Conservation (phyloP, 441 rosid species). For the Corymbia calophylla region DNA sequence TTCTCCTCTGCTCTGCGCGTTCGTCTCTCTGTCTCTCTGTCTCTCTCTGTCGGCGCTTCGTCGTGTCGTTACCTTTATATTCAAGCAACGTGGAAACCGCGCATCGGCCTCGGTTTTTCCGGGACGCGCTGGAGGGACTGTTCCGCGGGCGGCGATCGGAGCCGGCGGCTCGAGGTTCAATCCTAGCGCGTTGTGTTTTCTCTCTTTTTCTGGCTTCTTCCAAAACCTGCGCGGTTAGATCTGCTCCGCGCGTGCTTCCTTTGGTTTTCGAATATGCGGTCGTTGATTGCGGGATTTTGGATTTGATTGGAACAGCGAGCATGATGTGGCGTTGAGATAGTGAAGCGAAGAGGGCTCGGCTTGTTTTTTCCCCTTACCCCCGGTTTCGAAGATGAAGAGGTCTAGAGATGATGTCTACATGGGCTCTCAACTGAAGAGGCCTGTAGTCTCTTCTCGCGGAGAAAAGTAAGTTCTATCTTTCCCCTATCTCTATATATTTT, state of each 20-base stretch:
- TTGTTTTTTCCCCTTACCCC: not conserved
- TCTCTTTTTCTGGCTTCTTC: not conserved
- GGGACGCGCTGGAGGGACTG: constrained; percentile 9
- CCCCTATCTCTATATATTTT: not conserved
- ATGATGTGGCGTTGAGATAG: constrained; percentile 32
- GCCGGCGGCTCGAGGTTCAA: not conserved
- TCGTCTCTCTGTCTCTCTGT: too few species aligned
- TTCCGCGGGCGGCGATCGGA: constrained; percentile 1
- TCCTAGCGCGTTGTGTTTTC: not conserved
- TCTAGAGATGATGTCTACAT: constrained; percentile 62
- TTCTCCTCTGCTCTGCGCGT: not conserved
- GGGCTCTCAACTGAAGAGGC: constrained; percentile 54
- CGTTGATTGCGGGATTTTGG: constrained; percentile 13
- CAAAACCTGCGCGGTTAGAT: constrained; percentile 24
- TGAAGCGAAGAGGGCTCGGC: constrained; percentile 1
- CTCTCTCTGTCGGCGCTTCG: not conserved
- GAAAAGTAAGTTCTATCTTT: constrained; percentile 52
- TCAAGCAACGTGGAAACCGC: constrained; percentile 25
- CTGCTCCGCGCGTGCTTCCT: constrained; percentile 22
- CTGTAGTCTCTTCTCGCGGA: constrained; percentile 51
- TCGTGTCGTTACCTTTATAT: constrained; percentile 15
- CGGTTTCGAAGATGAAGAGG: constrained; percentile 52
- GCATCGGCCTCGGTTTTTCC: constrained; percentile 1
- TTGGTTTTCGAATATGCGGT: constrained; percentile 6
- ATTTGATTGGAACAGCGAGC: constrained; percentile 22